Base-by-base conservation (phyloP, 768 basidiomycete species). In the Hydnomerulius pinastri region DNA sequence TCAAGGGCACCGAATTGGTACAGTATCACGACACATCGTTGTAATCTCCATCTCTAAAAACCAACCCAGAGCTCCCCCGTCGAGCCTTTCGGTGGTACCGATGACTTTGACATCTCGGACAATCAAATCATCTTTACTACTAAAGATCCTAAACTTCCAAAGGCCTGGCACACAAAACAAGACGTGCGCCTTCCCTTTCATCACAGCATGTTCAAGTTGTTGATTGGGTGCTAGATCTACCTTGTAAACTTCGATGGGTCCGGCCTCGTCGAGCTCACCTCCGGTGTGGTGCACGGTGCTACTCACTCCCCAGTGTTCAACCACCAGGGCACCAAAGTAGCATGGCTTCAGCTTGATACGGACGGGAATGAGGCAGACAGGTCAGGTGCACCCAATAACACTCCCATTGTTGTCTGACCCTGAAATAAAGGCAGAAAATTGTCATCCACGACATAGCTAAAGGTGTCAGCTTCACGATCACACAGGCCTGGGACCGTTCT, bases 341-440 rank as follows among this genome's bases (percentile, higher is more conserved):
- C 89, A 1, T 98, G 95, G 95, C 70, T 91, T 32, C 90, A 98
- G 66, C 79, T 94, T 54, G 83, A 86, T 44, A 66, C 87, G 62
- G 92, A 98, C 58, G 94, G 95, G 2, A 87, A 94, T 58, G 95
- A 98, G 69, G 78, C 87, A 44, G 95, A 96, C 69, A 81, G 87
- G 85, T 83, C 51, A 36, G 64, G n/a, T n/a, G n/a, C n/a, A n/a
- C n/a, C n/a, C n/a, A n/a, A n/a, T n/a, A n/a, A n/a, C n/a, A n/a
- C n/a, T n/a, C n/a, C n/a, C n/a, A n/a, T n/a, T n/a, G n/a, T n/a
- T n/a, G 9, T 38, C 47, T 56, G 27, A 56, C 20, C 10, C 18
- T 10, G 15, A 18, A 21, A 48, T 35, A 0, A 55, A 90, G 90
- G 53, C 79, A 81, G 7, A 88, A 90, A 64, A 77, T 94, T 40